Evolutionary conservation across 768 basidiomycete genomes (phyloP).

Genomic region (Termitomyces sp.): DNA sequence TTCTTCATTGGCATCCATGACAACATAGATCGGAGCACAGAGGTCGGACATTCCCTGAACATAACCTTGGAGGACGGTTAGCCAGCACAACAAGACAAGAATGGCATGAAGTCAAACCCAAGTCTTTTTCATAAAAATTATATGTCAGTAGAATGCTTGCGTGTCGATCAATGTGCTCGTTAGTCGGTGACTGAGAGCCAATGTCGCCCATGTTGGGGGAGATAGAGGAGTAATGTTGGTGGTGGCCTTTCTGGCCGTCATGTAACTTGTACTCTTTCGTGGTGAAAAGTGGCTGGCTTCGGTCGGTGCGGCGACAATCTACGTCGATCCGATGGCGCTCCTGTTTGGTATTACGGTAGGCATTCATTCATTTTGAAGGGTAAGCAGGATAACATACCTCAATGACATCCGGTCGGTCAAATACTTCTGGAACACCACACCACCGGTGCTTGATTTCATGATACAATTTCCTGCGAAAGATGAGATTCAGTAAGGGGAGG

Average conservation of each 20-base stretch:
- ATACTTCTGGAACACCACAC: constrained; percentile 80
- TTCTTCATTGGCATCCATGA: constrained; percentile 84
- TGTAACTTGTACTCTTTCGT: constrained; percentile 28
- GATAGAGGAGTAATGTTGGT: constrained; percentile 63
- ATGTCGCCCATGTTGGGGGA: constrained; percentile 70
- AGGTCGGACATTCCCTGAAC: constrained; percentile 99
- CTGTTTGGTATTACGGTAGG: constrained; percentile 25
- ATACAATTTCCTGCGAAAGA: constrained; percentile 56
- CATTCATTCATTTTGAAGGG: not conserved
- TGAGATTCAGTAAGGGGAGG: not conserved
- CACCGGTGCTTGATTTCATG: constrained; percentile 72
- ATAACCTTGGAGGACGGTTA: constrained; percentile 56
- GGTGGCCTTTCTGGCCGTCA: constrained; percentile 52
- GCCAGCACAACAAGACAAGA: constrained; percentile 3
- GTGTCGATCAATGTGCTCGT: constrained; percentile 89
- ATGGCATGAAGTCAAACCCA: constrained; percentile 53
- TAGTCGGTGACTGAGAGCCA: constrained; percentile 84
- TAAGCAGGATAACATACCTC: constrained; percentile 51
- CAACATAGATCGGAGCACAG: constrained; percentile 89
- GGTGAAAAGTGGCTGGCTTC: constrained; percentile 88
- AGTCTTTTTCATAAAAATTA: constrained; percentile 83
- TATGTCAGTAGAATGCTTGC: constrained; percentile 86
- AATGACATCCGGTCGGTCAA: constrained; percentile 71
- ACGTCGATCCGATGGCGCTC: constrained; percentile 95
- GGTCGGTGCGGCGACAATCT: constrained; percentile 94